phyloP scores from a whole-genome alignment of 495 filamentous ascomycete species.

The Penicillium subrubescens region DNA sequence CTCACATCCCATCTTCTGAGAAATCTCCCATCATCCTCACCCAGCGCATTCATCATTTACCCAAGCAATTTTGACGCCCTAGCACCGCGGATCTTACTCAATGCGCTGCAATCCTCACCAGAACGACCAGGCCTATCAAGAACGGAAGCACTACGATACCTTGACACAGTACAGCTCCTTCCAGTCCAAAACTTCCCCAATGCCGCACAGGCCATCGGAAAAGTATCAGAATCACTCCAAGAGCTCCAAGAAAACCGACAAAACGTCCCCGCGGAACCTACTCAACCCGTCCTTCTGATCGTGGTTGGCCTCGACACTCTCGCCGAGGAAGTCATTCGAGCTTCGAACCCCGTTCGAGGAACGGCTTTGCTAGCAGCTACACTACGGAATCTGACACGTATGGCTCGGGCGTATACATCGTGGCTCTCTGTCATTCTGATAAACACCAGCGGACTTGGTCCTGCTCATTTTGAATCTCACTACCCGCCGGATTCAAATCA shows the following conservation, averaged over 20 bases:
- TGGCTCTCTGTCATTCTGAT: constrained; percentile 42
- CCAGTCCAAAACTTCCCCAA: constrained; percentile 39
- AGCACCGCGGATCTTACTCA: constrained; percentile 68
- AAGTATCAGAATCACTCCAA: constrained; percentile 35
- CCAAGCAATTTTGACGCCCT: constrained; percentile 84
- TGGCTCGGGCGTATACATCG: constrained; percentile 32
- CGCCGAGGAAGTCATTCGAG: constrained; percentile 40
- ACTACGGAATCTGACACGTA: constrained; percentile 36
- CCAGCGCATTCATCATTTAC: constrained; percentile 54
- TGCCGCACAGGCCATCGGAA: constrained; percentile 38
- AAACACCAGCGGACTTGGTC: constrained; percentile 42
- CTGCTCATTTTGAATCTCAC: constrained; percentile 11
- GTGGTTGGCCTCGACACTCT: constrained; percentile 46
- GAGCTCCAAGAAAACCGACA: constrained; percentile 16
- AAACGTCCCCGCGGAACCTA: neutral
- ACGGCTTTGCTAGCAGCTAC: constrained; percentile 38
- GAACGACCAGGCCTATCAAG: constrained; percentile 26
- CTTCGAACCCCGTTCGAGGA: constrained; percentile 44
- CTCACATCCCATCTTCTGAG: constrained; percentile 16
- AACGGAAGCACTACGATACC: constrained; percentile 35
- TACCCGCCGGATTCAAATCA: neutral
- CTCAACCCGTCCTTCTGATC: constrained; percentile 28
- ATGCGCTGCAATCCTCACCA: constrained; percentile 25
- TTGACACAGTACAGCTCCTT: constrained; percentile 44
- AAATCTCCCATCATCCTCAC: constrained; percentile 8